Evolutionary conservation across 192 early-diverging fungal species (phyloP), one percentile per base, ranked within the genome.

Genomic region (Phlyctochytrium bullatum): DNA sequence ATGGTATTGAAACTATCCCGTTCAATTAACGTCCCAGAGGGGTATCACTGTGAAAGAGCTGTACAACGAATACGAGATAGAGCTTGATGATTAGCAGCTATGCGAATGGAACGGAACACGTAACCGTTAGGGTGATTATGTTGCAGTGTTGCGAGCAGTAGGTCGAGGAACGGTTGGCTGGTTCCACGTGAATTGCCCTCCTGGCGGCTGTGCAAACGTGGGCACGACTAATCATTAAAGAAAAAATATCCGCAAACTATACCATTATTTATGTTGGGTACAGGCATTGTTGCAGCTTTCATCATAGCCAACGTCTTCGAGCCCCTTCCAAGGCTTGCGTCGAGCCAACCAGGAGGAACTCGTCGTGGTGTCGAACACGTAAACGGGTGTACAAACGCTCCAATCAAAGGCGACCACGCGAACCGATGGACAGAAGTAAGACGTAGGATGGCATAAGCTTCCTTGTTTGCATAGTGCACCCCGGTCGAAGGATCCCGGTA

Each of bases 401-500:
- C 73, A 61, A 76, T 31, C 32, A 69, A 61, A 29, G 65, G 60
- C 16, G 78, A 87, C 85, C 85, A 87, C 0, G 77, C 69, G 36
- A 73, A 79, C 34, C 75, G 62, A 65, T 87, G 77, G n/a, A 61
- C 35, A 25, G 75, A 50, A 30, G 77, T 73, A 24, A 73, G 66
- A 28, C 73, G 64, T 0, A 87, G 59, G 23, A 72, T 75, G 4
- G 61, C 69, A 69, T 80, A 87, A 2, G 85, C 80, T 1, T 83
- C 72, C 52, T 75, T 74, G 59, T 85, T 82, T 12, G 80, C 76
- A 40, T 80, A 87, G 0, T 83, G 83, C 20, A 83, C 71, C 0
- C 74, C 71, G 24, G 78, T 83, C 20, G 34, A 61, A 0, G 85
- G 83, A 52, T 87, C 85, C 47, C 73, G 72, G 64, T 87, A 87